Base-by-base conservation (phyloP, 352 stramenopile genomes). In the Pythium myriotylum region DNA sequence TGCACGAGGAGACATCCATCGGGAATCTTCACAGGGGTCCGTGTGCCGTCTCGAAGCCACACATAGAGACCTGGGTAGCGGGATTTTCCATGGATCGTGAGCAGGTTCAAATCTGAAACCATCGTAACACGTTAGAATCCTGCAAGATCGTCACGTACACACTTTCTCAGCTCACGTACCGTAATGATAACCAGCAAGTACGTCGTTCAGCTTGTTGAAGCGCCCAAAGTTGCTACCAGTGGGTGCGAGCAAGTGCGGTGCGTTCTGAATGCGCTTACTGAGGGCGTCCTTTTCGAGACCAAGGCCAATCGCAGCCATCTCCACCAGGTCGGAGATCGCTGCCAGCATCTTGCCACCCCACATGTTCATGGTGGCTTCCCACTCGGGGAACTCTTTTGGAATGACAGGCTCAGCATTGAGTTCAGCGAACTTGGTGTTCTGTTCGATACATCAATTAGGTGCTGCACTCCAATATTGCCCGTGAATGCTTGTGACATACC, bases 31-130 rank as follows among this genome's bases (percentile, higher is more conserved):
- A 97, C 90, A 0, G 81, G 67, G 27, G 86, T 89, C 49, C 91
- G 86, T 59, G 77, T 89, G 56, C 84, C 89, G 68, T 97, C 88
- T 52, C 89, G 84, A 3, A 95, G 81, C 92, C 91, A 98, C 39
- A 98, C 86, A 71, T 84, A 89, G 5, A 98, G 77, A 4, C 92
- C 92, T 9, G 91, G 92, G 71, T 95, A 97, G 24, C 91, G 75
- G 39, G 83, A 95, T 67, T 97, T 96, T 69, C 91, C 92, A 73
- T 98, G 92, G 60, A 98, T 97, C 4, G 91, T 98, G 27, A 98
- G 67, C 59, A 97, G 72, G 70, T 97, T 97, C n/a, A 98, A 69
- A 59, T 98, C 62, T 69, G 29, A 32, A 23, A 5, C 14, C n/a
- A 52, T 14, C 12, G 19, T n/a, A 40, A 32, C n/a, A n/a, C 29